phyloP scores from a whole-genome alignment of 352 stramenopile species.

The Halophytophthora polymorphica region DNA sequence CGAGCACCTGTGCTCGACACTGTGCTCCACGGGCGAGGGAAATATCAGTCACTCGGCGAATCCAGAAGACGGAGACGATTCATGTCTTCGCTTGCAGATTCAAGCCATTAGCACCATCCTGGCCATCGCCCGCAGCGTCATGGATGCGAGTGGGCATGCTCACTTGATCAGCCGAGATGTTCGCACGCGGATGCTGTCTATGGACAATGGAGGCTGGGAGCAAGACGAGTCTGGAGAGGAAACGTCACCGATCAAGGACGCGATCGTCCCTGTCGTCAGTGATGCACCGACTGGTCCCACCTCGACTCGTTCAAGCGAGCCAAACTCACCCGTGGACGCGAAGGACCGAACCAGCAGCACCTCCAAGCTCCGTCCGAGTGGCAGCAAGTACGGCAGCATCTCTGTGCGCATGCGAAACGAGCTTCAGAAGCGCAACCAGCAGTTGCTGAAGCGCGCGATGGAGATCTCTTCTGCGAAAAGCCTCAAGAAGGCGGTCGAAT shows the following conservation, averaged over 20 bases:
- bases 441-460: slow-evolving; percentile 75
- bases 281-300: neutral
- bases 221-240: slow-evolving; percentile 56
- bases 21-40: slow-evolving; percentile 77
- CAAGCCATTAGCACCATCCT: slow-evolving; percentile 73
- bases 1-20: slow-evolving; percentile 69
- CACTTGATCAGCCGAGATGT: slow-evolving; percentile 83
- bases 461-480: slow-evolving; percentile 80
- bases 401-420: slow-evolving; percentile 82
- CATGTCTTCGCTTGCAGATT: slow-evolving; percentile 39
- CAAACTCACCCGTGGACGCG: slow-evolving; percentile 10
- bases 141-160: slow-evolving; percentile 83
- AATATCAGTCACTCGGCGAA: slow-evolving; percentile 21
- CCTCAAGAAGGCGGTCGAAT: slow-evolving; percentile 85
- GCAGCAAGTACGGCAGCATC: slow-evolving; percentile 47
- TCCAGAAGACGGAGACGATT: slow-evolving; percentile 39
- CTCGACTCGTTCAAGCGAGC: slow-evolving; percentile 11
- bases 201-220: slow-evolving; percentile 83
- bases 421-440: slow-evolving; percentile 78
- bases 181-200: slow-evolving; percentile 72
- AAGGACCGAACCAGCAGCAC: slow-evolving; percentile 8
- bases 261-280: neutral
- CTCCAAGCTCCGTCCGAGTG: slow-evolving; percentile 10
- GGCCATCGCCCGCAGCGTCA: slow-evolving; percentile 76
- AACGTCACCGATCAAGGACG: slow-evolving; percentile 21